Evolutionary conservation across 495 filamentous ascomycete species (phyloP).

Genomic region (Penicillium canariense): DNA sequence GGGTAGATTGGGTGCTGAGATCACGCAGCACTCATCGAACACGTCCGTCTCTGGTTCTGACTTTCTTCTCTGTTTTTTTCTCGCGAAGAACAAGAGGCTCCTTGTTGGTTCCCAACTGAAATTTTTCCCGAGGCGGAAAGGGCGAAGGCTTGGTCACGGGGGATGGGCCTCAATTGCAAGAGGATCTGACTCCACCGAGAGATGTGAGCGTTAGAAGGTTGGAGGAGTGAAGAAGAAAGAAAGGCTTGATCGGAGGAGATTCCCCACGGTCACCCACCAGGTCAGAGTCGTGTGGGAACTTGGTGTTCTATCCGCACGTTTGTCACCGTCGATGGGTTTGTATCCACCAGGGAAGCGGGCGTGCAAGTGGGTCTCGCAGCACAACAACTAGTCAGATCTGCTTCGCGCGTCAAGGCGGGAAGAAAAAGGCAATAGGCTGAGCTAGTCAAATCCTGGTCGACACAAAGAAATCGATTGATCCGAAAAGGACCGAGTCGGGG

Average conservation of each 20-base stretch:
- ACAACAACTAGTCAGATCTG: slow-evolving; percentile 43
- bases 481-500: slow-evolving; percentile 21
- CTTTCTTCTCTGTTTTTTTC: slow-evolving; percentile 14
- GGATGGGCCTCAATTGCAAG: slow-evolving; percentile 11
- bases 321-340: slow-evolving; percentile 45
- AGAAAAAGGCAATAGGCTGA: slow-evolving; percentile 1
- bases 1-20: slow-evolving; percentile 19
- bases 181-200: slow-evolving; percentile 22
- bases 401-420: slow-evolving; percentile 39
- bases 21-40: slow-evolving; percentile 53
- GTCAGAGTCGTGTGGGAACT: slow-evolving; percentile 42
- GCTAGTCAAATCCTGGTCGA: background rate
- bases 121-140: slow-evolving; percentile 21
- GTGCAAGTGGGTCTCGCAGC: slow-evolving; percentile 45
- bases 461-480: slow-evolving; percentile 7
- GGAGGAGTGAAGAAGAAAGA: slow-evolving; percentile 28
- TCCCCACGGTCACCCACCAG: slow-evolving; percentile 48
- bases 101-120: slow-evolving; percentile 22
- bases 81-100: slow-evolving; percentile 10
- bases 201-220: slow-evolving; percentile 14
- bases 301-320: slow-evolving; percentile 47
- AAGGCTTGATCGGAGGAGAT: slow-evolving; percentile 45
- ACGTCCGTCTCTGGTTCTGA: slow-evolving; percentile 3
- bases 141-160: slow-evolving; percentile 18
- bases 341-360: slow-evolving; percentile 47